A percentile compares a stretch with the other conserved stretches of the same genome.
Evolutionary conservation across 2,329 filamentous ascomycete genomes (phyloP).

Genomic region (Emmonsia crescens): DNA sequence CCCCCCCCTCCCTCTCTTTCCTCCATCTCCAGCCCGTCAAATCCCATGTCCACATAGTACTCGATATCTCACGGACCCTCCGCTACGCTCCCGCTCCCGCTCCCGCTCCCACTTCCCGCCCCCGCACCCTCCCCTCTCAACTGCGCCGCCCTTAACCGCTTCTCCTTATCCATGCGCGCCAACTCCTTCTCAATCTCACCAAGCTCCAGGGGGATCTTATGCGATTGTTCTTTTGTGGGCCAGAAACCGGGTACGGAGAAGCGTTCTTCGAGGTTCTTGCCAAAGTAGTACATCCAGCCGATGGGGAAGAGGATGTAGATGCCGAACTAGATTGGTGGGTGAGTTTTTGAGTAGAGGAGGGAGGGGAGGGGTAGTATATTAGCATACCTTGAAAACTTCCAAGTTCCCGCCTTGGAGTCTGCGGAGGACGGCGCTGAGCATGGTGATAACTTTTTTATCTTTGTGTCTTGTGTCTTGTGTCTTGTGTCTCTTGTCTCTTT

Average conservation of each 20-base stretch:
- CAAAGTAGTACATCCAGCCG: constrained; percentile 99
- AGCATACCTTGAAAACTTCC: constrained; percentile 79
- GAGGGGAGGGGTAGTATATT: constrained; percentile 3
- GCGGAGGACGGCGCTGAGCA: constrained; percentile 31
- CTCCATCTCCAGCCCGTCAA: neutral
- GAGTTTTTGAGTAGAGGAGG: neutral
- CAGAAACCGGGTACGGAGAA: constrained; percentile 89
- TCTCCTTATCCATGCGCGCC: constrained; percentile 50
- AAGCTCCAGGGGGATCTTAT: constrained; percentile 43
- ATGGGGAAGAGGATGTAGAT: constrained; percentile 99
- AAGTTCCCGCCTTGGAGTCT: constrained; percentile 75
- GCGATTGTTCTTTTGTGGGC: constrained; percentile 56
- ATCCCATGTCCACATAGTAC: neutral
- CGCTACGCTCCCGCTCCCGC: neutral
- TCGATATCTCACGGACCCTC: neutral
- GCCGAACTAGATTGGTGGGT: constrained; percentile 57
- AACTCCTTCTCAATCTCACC: constrained; percentile 65
- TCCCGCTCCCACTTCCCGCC: constrained; percentile 6
- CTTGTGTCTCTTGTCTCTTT: neutral
- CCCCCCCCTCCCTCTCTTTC: neutral
- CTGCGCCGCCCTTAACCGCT: constrained; percentile 32
- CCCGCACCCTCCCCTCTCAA: constrained; percentile 7
- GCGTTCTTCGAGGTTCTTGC: constrained; percentile 88
- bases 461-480: neutral
- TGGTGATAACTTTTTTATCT: constrained; percentile 7